Evolutionary conservation across 257 asterid genomes (phyloP), one percentile per base, ranked within the genome.

Genomic region (Paraleonurus japonicus): DNA sequence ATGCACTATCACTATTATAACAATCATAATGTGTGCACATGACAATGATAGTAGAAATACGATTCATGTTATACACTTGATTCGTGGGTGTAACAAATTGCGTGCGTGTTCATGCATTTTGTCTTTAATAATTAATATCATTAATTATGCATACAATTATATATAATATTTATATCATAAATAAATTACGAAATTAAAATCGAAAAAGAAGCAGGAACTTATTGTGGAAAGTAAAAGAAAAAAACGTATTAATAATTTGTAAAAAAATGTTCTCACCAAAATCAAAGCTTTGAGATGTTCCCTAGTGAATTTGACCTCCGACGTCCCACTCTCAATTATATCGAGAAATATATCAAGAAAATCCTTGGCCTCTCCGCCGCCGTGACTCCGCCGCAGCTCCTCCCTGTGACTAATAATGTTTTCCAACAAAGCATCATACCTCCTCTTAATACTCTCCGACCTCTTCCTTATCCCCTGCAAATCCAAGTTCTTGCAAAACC

Each of bases 201-300:
- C 37, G 37, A 32, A 4, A 32, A 8, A 32, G 37, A 32, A 4
- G 1, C 4, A 2, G 1, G n/a, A 10, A 39, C n/a, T 2, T 39
- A 39, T 39, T 39, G n/a, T 1, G n/a, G 12, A 41, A 41, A 12
- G 5, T 41, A 41, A 41, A 41, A 41, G 48, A n/a, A 41, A 41
- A 41, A 41, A 0, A 2, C 4, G 48, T 2, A 41, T 0, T 12
- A 0, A n/a, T n/a, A 41, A 39, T 39, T 33, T 0, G 12, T 2
- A 11, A 12, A 12, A 41, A 11, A 12, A 16, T 41, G 48, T 9
- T 43, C 54, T 39, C 75, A 86, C 92, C 88, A 86, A 59, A 70
- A 88, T 83, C 43, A 88, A 48, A 6, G 90, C 90, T 69, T 88
- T 88, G 32, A 88, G 80, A 64, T 86, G 87, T 20, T 86, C 81